phyloP scores from a whole-genome alignment of 2,329 filamentous ascomycete genomes.

The Aspergillus tanneri region DNA sequence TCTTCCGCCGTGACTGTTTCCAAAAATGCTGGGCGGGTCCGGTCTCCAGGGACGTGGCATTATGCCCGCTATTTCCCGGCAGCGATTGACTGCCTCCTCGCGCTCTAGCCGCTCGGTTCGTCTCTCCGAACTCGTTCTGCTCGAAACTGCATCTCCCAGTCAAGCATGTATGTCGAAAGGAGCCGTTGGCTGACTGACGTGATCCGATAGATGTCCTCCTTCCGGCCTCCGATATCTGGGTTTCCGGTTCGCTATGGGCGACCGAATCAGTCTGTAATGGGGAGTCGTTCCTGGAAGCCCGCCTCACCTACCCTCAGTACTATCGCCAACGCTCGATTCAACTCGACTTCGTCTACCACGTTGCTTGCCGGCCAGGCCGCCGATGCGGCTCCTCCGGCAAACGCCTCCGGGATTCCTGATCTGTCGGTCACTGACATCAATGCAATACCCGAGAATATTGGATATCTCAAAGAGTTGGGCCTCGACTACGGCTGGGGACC shows the following conservation, averaged over 20 bases:
- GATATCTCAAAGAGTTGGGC: slow-evolving; percentile 78
- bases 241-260: slow-evolving; percentile 21
- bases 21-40: slow-evolving; percentile 57
- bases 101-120: slow-evolving; percentile 39
- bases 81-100: slow-evolving; percentile 28
- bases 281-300: slow-evolving; percentile 24
- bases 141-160: slow-evolving; percentile 1
- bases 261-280: slow-evolving; percentile 22
- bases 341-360: slow-evolving; percentile 35
- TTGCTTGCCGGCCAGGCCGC: slow-evolving; percentile 12
- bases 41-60: slow-evolving; percentile 51
- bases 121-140: slow-evolving; percentile 9
- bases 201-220: slow-evolving; percentile 38
- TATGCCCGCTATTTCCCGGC: slow-evolving; percentile 39
- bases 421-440: slow-evolving; percentile 40
- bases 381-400: slow-evolving; percentile 10
- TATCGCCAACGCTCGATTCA: slow-evolving; percentile 37
- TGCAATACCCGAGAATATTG: slow-evolving; percentile 70
- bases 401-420: slow-evolving; percentile 26
- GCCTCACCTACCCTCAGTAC: slow-evolving; percentile 23
- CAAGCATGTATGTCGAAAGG: background rate
- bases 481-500: slow-evolving; percentile 85
- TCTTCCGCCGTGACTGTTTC: slow-evolving; percentile 6
- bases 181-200: slow-evolving; percentile 22
- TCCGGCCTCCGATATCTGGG: slow-evolving; percentile 29